phyloP scores from a whole-genome alignment of 2,329 filamentous ascomycete genomes.

The Xylariales sp. region DNA sequence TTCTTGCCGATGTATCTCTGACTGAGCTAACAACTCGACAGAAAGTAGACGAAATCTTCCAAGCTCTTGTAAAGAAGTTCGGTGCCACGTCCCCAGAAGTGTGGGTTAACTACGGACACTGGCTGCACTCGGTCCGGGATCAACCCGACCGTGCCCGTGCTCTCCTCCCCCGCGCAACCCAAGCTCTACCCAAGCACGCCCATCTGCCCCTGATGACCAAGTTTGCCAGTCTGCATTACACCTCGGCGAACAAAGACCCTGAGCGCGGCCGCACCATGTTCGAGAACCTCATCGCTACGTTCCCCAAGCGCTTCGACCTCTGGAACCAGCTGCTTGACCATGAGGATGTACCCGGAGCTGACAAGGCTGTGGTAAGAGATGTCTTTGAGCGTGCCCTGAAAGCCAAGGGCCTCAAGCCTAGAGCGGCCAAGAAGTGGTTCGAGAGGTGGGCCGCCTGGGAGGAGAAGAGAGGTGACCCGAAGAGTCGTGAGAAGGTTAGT shows the following conservation, averaged over 20 bases:
- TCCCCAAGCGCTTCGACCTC: conserved; percentile 83
- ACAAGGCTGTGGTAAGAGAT: conserved; percentile 56
- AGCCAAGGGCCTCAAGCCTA: conserved; percentile 68
- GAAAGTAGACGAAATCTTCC: conserved; percentile 87
- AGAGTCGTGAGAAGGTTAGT: conserved; percentile 66
- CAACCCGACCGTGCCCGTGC: conserved; percentile 70
- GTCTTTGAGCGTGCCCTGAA: conserved; percentile 77
- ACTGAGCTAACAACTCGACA: conserved; percentile 36
- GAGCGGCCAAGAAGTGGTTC: conserved; percentile 83
- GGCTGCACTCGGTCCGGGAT: conserved; percentile 71
- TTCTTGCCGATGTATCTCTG: background rate
- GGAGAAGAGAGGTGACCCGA: conserved; percentile 64
- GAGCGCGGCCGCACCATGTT: conserved; percentile 95
- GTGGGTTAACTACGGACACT: conserved; percentile 93
- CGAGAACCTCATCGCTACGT: conserved; percentile 77
- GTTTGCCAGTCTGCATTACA: conserved; percentile 90
- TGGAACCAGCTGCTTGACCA: conserved; percentile 92
- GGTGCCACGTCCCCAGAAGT: conserved; percentile 74
- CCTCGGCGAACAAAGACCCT: conserved; percentile 71
- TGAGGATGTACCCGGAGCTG: conserved; percentile 57
- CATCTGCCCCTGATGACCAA: conserved; percentile 74
- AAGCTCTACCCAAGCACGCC: conserved; percentile 67
- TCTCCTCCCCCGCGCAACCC: conserved; percentile 76
- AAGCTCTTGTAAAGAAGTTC: conserved; percentile 81
- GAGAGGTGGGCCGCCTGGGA: conserved; percentile 91